These are phyloP conservation scores for Macrolepiota dolichaula DNA, from an alignment of 768 basidiomycete species.

Conservation along the genomic window DNA sequence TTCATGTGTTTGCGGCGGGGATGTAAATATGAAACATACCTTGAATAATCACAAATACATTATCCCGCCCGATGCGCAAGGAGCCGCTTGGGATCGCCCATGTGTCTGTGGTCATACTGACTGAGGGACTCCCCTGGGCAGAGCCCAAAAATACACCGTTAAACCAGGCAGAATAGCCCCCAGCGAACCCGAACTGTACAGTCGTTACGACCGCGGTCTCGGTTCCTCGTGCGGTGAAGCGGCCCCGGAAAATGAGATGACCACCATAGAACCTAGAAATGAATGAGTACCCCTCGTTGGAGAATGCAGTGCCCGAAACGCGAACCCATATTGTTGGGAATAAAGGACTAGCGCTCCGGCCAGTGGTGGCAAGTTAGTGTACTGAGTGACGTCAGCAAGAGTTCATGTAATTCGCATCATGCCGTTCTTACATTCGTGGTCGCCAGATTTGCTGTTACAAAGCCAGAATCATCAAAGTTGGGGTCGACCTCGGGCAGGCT, in stretches of 20 bases:
- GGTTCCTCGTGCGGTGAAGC: constrained; percentile 44
- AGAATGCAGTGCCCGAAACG: background rate
- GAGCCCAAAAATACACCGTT: constrained; percentile 49
- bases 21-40: constrained; percentile 17
- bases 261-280: constrained; percentile 45
- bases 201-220: constrained; percentile 44
- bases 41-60: constrained; percentile 73
- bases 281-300: background rate
- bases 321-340: constrained; percentile 50
- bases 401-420: background rate
- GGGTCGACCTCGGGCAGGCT: constrained; percentile 67
- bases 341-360: constrained; percentile 42
- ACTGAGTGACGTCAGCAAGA: constrained; percentile 24
- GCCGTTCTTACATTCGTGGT: constrained; percentile 59
- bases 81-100: constrained; percentile 50
- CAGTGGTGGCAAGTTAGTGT: constrained; percentile 45
- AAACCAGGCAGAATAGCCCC: constrained; percentile 50
- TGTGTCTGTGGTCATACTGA: constrained; percentile 38
- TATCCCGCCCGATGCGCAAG: constrained; percentile 48
- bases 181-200: constrained; percentile 48
- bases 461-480: constrained; percentile 58
- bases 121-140: constrained; percentile 59
- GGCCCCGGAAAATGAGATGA: constrained; percentile 50
- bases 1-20: constrained; percentile 1
- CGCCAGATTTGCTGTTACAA: constrained; percentile 65